Conservation (phyloP, 2,329 filamentous ascomycete species). For the Alternaria gaisen region DNA sequence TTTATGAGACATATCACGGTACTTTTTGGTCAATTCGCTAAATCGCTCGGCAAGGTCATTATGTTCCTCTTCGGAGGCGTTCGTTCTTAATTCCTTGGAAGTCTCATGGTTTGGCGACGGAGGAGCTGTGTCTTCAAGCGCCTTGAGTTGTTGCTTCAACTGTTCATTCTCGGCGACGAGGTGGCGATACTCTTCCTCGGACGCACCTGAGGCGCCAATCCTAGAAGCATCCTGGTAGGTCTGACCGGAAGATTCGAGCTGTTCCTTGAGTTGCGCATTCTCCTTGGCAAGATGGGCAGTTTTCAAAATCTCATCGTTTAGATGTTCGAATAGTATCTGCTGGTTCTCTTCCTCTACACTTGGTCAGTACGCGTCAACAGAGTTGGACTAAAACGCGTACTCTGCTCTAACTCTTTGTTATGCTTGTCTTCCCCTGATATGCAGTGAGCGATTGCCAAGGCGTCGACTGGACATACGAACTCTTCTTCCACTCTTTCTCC, state of each 20-base stretch:
- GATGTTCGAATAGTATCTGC: constrained; percentile 34
- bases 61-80: constrained; percentile 35
- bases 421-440: constrained; percentile 37
- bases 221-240: background rate
- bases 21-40: constrained; percentile 44
- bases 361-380: constrained; percentile 9
- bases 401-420: constrained; percentile 35
- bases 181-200: constrained; percentile 4
- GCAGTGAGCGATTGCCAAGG: constrained; percentile 8
- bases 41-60: constrained; percentile 40
- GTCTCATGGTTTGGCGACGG: constrained; percentile 7
- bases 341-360: constrained; percentile 41
- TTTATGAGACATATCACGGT: constrained; percentile 37
- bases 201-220: background rate
- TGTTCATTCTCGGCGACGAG: constrained; percentile 24
- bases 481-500: constrained; percentile 45
- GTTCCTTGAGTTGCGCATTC: constrained; percentile 18
- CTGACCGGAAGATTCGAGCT: background rate
- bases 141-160: constrained; percentile 11
- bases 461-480: constrained; percentile 26
- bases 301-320: constrained; percentile 38
- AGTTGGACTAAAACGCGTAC: constrained; percentile 22
- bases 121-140: constrained; percentile 4
- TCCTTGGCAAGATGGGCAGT: constrained; percentile 38
- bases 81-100: background rate